Percentiles rank a stretch among this genome's conserved stretches.
phyloP scores from a whole-genome alignment of 768 basidiomycete genomes.

The Rhodotorula toruloides region DNA sequence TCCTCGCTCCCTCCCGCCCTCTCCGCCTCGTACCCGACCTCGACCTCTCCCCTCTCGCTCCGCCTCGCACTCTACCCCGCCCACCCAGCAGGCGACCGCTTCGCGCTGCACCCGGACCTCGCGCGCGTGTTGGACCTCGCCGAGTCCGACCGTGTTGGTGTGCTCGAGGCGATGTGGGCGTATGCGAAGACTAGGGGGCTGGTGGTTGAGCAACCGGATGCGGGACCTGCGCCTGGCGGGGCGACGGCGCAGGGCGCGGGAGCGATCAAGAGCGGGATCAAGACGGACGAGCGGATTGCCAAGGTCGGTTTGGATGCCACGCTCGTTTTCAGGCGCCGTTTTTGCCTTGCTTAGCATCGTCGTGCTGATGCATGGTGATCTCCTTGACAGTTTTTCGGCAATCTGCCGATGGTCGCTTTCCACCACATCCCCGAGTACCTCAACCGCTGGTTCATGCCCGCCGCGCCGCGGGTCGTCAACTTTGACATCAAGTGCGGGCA shows the following conservation, averaged over 20 bases:
- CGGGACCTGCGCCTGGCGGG: background rate
- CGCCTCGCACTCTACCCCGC: constrained; percentile 81
- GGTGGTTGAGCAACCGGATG: constrained; percentile 44
- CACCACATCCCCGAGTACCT: constrained; percentile 76
- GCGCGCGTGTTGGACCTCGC: constrained; percentile 62
- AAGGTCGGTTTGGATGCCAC: constrained; percentile 13
- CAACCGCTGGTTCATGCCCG: constrained; percentile 68
- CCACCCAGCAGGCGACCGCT: constrained; percentile 76
- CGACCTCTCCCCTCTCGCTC: constrained; percentile 58
- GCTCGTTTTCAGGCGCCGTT: background rate
- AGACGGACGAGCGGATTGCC: constrained; percentile 12
- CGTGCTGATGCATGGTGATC: background rate
- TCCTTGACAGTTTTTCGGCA: constrained; percentile 59
- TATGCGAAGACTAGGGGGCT: constrained; percentile 79
- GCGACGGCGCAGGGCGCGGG: background rate
- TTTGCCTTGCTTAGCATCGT: background rate
- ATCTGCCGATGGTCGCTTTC: constrained; percentile 62
- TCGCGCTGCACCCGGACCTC: constrained; percentile 69
- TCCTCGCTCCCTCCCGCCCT: constrained; percentile 1
- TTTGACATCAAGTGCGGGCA: background rate
- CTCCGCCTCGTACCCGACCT: constrained; percentile 10
- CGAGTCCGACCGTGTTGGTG: constrained; percentile 74
- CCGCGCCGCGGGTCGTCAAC: constrained; percentile 68
- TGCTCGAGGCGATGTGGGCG: constrained; percentile 81
- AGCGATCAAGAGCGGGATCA: constrained; percentile 49